Percentiles rank a stretch among this genome's conserved stretches.
Evolutionary conservation across 495 filamentous ascomycete genomes (phyloP).

Genomic region (Aspergillus cristatus): DNA sequence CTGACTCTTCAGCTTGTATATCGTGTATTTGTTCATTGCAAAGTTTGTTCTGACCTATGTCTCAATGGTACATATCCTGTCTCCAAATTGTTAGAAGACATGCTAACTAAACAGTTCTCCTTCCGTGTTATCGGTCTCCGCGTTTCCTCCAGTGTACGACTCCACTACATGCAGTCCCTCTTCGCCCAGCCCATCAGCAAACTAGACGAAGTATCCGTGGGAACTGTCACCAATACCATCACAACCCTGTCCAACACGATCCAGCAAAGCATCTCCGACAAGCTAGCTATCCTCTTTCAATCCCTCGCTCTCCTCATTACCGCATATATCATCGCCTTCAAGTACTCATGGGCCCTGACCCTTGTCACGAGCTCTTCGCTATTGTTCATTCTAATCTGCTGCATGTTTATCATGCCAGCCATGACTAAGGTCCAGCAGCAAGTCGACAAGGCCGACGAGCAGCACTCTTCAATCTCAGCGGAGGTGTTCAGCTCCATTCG

Average conservation of each 20-base stretch:
- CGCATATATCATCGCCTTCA: constrained; percentile 42
- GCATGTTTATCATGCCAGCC: constrained; percentile 7
- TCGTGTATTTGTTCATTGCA: constrained; percentile 33
- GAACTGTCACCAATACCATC: constrained; percentile 45
- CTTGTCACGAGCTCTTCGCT: constrained; percentile 31
- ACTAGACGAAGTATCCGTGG: constrained; percentile 23
- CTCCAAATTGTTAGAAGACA: background rate
- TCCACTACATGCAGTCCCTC: constrained; percentile 23
- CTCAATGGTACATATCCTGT: constrained; percentile 13
- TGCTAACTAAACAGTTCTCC: constrained; percentile 30
- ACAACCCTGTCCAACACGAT: constrained; percentile 55
- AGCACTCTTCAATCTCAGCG: constrained; percentile 36
- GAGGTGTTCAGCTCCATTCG: constrained; percentile 41
- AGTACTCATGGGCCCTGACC: constrained; percentile 39
- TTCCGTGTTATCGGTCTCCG: constrained; percentile 41
- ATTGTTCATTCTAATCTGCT: constrained; percentile 29
- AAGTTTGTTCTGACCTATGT: constrained; percentile 25
- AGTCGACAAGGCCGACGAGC: constrained; percentile 20
- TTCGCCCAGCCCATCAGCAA: constrained; percentile 24
- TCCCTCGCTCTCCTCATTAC: constrained; percentile 39
- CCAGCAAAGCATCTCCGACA: constrained; percentile 58
- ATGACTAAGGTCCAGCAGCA: constrained; percentile 7
- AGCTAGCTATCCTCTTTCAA: constrained; percentile 40
- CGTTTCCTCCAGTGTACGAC: constrained; percentile 19
- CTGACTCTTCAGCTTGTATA: constrained; percentile 13